phyloP scores from a whole-genome alignment of 2,329 filamentous ascomycete genomes.

The Pseudogymnoascus pannorum region DNA sequence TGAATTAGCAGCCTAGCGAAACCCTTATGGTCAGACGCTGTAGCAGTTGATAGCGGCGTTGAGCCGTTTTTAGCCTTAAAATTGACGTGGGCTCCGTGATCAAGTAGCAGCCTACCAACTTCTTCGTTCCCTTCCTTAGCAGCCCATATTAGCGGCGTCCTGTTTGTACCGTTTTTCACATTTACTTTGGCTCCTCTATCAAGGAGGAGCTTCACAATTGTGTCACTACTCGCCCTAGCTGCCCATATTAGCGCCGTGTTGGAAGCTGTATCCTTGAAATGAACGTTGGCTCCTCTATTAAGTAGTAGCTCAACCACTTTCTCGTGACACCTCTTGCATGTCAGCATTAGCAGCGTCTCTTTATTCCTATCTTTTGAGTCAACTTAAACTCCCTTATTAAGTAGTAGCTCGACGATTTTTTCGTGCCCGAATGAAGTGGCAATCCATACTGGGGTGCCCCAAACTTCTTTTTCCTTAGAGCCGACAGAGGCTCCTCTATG shows the following conservation, averaged over 20 bases:
- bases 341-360: not conserved
- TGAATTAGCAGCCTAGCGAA: not conserved
- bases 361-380: not conserved
- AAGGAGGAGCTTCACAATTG: not conserved
- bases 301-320: not conserved
- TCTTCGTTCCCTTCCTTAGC: not conserved
- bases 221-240: not conserved
- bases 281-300: not conserved
- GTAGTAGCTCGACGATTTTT: not conserved
- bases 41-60: not conserved
- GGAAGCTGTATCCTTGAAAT: not conserved
- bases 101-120: not conserved
- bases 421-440: not conserved
- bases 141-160: not conserved
- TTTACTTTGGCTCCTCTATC: not conserved
- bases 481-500: not conserved
- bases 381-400: not conserved
- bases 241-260: not conserved
- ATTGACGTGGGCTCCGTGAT: not conserved
- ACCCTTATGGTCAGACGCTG: fast-evolving
- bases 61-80: not conserved
- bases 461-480: not conserved
- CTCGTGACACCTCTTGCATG: not conserved
- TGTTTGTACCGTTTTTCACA: no score
- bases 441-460: not conserved